Evolutionary conservation across 768 basidiomycete species (phyloP).

Genomic region (Lactarius tabidus): DNA sequence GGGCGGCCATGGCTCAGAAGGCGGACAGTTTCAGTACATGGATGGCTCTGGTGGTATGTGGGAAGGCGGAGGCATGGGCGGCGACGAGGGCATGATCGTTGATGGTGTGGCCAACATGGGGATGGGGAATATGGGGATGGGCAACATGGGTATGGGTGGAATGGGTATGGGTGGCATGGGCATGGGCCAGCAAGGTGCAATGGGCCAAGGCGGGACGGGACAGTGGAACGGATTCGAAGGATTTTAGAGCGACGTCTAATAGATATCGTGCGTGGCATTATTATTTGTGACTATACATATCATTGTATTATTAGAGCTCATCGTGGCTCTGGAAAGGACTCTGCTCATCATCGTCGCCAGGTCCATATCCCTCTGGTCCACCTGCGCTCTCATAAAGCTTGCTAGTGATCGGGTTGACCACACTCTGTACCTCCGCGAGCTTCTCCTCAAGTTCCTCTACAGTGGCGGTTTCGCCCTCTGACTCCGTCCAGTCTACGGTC

Average conservation of each 20-base stretch:
- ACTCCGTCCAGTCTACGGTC: conserved; percentile 88
- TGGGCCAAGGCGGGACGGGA: conserved; percentile 8
- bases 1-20: conserved; percentile 7
- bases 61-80: conserved; percentile 36
- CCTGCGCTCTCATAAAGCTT: conserved; percentile 35
- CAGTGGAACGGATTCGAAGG: conserved; percentile 26
- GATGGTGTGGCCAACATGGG: conserved; percentile 23
- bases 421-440: conserved; percentile 43
- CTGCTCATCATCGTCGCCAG: conserved; percentile 36
- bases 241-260: conserved; percentile 17
- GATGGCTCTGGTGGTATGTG: conserved; percentile 33
- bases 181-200: neutral
- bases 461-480: conserved; percentile 67
- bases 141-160: conserved; percentile 26
- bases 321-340: conserved; percentile 41
- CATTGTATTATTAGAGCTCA: conserved; percentile 35
- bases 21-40: conserved; percentile 27
- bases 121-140: conserved; percentile 27
- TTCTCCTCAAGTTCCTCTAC: conserved; percentile 93
- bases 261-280: conserved; percentile 9
- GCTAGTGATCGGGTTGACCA: conserved; percentile 45
- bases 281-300: conserved; percentile 22
- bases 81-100: conserved; percentile 34
- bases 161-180: conserved; percentile 24
- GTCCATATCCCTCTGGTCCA: conserved; percentile 26